phyloP scores from a whole-genome alignment of 176 grass and related monocot species.

The Bothriochloa decipiens region DNA sequence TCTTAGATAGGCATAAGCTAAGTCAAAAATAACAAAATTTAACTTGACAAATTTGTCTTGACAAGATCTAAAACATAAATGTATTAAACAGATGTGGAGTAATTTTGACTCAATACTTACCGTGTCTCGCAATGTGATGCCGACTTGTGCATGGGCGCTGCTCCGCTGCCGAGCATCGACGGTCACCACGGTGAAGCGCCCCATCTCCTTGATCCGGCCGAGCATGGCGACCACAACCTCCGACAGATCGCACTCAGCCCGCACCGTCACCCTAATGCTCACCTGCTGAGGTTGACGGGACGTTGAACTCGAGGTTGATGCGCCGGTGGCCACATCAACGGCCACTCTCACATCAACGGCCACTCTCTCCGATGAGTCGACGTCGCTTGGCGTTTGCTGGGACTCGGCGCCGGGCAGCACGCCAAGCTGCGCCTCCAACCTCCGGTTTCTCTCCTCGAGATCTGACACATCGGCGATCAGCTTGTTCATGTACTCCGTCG shows the following conservation, averaged over 20 bases:
- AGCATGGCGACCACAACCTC: slow-evolving; percentile 45
- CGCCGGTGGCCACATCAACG: slow-evolving; percentile 28
- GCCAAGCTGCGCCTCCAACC: slow-evolving; percentile 52
- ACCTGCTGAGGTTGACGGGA: slow-evolving; percentile 30
- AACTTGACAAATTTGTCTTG: background rate
- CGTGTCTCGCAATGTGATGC: slow-evolving; percentile 38
- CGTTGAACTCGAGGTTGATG: slow-evolving; percentile 22
- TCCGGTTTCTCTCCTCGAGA: slow-evolving; percentile 56
- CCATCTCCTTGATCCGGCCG: slow-evolving; percentile 35
- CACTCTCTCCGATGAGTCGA: slow-evolving; percentile 27
- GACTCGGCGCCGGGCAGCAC: background rate
- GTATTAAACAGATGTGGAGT: background rate
- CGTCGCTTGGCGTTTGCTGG: background rate
- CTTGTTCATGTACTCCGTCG: slow-evolving; percentile 64
- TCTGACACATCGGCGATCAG: slow-evolving; percentile 53
- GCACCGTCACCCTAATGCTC: slow-evolving; percentile 38
- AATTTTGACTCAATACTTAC: slow-evolving; percentile 27
- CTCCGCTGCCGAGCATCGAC: slow-evolving; percentile 33
- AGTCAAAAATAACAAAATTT: background rate
- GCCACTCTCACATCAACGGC: slow-evolving; percentile 20
- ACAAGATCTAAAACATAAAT: background rate
- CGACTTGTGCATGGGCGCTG: slow-evolving; percentile 13
- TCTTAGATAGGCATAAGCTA: too few species aligned
- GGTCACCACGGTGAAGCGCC: slow-evolving; percentile 31
- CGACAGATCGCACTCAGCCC: slow-evolving; percentile 46